Conservation (phyloP, 345 rosid species). For the Lepidium aucheri region DNA sequence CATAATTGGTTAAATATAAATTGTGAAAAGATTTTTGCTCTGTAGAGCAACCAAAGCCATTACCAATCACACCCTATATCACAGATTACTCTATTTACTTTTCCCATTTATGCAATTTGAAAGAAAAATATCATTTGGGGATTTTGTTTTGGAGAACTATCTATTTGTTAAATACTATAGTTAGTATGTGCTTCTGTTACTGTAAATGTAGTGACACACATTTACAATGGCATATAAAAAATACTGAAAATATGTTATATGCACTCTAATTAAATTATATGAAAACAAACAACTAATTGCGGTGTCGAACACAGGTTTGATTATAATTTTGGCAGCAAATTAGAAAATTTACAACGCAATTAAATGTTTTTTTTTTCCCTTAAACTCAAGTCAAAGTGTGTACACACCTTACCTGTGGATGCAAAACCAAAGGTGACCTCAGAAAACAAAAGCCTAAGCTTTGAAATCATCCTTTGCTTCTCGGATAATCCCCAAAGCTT, state of each 20-base stretch:
- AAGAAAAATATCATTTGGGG: too few relatives aligned
- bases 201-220: background rate
- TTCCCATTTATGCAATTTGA: too few relatives aligned
- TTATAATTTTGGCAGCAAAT: background rate
- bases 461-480: constrained; percentile 68
- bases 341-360: background rate
- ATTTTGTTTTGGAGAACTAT: too few relatives aligned
- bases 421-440: too few relatives aligned
- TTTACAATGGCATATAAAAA: background rate
- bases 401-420: constrained; percentile 1
- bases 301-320: background rate
- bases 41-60: too few relatives aligned
- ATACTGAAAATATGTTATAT: background rate
- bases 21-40: too few relatives aligned
- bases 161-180: too few relatives aligned
- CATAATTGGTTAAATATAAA: too few relatives aligned
- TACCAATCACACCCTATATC: too few relatives aligned
- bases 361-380: background rate
- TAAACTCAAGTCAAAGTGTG: background rate
- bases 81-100: too few relatives aligned
- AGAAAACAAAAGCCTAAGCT: constrained; percentile 13
- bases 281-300: background rate
- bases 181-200: background rate
- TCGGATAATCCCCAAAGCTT: constrained; percentile 62
- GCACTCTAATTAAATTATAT: background rate